Evolutionary conservation across 2,329 filamentous ascomycete genomes (phyloP), one percentile per base, ranked within the genome.

Genomic region (Juglanconis sp.): DNA sequence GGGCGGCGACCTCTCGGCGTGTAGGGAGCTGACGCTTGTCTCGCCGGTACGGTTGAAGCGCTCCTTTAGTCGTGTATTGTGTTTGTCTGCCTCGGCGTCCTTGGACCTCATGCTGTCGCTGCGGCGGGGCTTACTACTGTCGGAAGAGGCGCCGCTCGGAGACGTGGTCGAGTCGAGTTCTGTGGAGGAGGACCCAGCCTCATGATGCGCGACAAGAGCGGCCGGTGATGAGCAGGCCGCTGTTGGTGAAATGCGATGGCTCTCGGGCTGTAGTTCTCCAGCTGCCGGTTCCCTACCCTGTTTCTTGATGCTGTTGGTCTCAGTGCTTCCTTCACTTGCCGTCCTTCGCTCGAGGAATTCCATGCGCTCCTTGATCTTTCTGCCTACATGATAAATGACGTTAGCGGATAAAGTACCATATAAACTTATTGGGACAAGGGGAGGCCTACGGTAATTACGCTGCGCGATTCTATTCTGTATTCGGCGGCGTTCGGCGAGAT

Each of bases 391-490:
- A 71, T 61, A 61, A 9, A 30, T 40, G 64, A 59, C 60, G 49
- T 35, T 57, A 56, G 48, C 24, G 54, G 66, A 34, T 63, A 55
- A 24, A 57, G 31, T 24, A 24, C 24, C 24, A 24, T 24, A 24
- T 2, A 2, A 24, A 24, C 38, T 36, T 32, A 46, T 53, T 49
- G 61, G 57, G 40, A 24, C 32, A 32, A 35, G 31, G 11, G 49
- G 34, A 9, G 35, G 62, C 74, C 44, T 82, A 96, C 92, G 92
- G 80, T 96, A 97, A 80, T 96, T 96, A 70, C 93, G 89, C 79
- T 98, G 94, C 67, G 94, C 94, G 82, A 97, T 97, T 68, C 94
- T 88, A 79, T 98, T 97, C 78, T 97, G 93, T 79, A 97, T 96
- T 72, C 93, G 86, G 70, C 93, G 84, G 71, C 94, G 88, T 79